These are phyloP conservation scores for Thecaphora thlaspeos DNA, from an alignment of 1,284 basidiomycete species.

Conservation along the genomic window DNA sequence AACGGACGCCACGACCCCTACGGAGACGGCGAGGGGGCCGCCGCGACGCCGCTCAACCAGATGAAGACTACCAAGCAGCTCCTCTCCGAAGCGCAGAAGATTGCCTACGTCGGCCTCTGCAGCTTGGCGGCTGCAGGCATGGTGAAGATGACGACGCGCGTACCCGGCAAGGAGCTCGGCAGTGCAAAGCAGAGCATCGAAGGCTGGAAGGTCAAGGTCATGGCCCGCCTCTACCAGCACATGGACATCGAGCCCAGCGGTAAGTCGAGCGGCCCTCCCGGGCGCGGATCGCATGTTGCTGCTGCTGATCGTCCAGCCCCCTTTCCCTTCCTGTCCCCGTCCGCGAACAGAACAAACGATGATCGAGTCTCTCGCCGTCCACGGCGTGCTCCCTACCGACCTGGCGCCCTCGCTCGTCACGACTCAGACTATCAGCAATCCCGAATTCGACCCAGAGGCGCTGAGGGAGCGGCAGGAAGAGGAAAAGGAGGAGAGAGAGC, in stretches of 20 bases:
- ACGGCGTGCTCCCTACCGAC: conserved; percentile 53
- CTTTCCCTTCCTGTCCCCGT: not conserved
- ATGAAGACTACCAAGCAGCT: conserved; percentile 56
- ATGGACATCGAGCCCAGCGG: conserved; percentile 54
- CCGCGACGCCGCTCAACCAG: conserved; percentile 54
- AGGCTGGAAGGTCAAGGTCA: conserved; percentile 51
- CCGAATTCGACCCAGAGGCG: conserved; percentile 51
- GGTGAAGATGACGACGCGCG: conserved; percentile 32
- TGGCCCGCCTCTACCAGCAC: conserved; percentile 56
- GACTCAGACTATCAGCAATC: conserved; percentile 53
- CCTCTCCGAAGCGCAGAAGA: conserved; percentile 53
- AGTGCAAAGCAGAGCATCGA: conserved; percentile 39
- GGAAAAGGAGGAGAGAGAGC: conserved; percentile 9
- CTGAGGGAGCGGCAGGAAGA: conserved; percentile 27
- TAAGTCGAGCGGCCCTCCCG: too few relatives aligned
- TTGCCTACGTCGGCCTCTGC: conserved; percentile 56
- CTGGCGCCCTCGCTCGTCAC: conserved; percentile 53
- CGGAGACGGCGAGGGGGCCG: conserved; percentile 13
- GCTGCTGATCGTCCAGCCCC: too few relatives aligned
- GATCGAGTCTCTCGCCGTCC: conserved; percentile 54
- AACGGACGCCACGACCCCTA: conserved; percentile 26
- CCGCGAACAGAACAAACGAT: conserved; percentile 44
- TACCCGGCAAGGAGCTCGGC: conserved; percentile 40
- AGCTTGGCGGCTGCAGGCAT: conserved; percentile 49
- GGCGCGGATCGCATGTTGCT: too few relatives aligned